Evolutionary conservation across 2,329 filamentous ascomycete species (phyloP), one percentile per base, ranked within the genome.

Genomic region (Diaporthe citri): DNA sequence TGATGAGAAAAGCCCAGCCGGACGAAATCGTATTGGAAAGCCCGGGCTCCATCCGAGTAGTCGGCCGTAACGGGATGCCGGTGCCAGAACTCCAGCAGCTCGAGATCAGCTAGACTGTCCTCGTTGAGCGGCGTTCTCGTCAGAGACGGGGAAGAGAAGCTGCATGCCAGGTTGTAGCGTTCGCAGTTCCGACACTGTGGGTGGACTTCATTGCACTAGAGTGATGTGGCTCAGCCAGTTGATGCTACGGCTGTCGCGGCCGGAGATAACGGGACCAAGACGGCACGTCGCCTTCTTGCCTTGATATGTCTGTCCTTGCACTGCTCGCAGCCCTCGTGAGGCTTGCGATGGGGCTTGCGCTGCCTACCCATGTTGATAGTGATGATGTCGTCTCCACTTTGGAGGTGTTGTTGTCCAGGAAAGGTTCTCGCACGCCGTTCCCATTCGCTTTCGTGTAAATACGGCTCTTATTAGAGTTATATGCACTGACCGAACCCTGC

Each of bases 231-330:
- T 64, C 15, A 64, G 59, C 59, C 59, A 43, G 13, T 5, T 46
- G 41, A 31, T 46, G 25, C 59, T 7, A 28, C 10, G 5, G 41
- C 59, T 22, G 10, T 46, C n/a, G 15, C 13, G 25, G n/a, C 25
- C 39, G 39, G 59, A 31, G 41, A 64, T 64, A 31, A 64, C 39
- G 25, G 59, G 13, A 28, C 9, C 15, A 31, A 41, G 9, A 31
- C 39, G 17, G 43, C 6, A 22, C n/a, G 28, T n/a, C 17, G 55
- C 20, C 20, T 12, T 10, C 59, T 64, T 64, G 46, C 59, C 59
- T 64, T 64, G 59, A 64, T 28, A 25, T 64, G 59, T 22, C 59
- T 64, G n/a, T 31, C 41, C 39, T 64, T 64, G 25, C 59, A 64
- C 20, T 64, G 59, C 41, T 64, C 59, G 39, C 59, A 64, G 25